phyloP scores from a whole-genome alignment of 23 red algal species.

The Chondrus crispus region DNA sequence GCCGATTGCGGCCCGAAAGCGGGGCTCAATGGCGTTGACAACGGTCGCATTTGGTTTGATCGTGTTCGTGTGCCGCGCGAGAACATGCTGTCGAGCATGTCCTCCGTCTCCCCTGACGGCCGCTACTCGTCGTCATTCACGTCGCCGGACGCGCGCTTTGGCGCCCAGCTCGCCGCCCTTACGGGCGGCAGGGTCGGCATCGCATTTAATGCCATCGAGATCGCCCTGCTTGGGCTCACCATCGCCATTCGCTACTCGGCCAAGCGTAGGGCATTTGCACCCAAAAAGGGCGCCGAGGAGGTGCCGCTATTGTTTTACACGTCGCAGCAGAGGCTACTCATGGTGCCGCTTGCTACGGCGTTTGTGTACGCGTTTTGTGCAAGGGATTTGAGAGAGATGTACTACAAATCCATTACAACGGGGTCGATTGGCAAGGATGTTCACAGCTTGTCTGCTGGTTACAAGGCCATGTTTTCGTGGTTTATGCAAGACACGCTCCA shows the following conservation, averaged over 20 bases:
- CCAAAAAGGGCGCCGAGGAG: conserved; percentile 42
- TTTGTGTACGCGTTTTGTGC: conserved; percentile 58
- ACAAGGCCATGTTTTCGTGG: conserved; percentile 91
- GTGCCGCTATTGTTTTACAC: conserved; percentile 69
- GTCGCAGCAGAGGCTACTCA: conserved; percentile 67
- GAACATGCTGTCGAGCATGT: conserved; percentile 59
- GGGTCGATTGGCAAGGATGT: conserved; percentile 55
- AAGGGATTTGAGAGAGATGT: conserved; percentile 23
- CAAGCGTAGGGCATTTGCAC: conserved; percentile 73
- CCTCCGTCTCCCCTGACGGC: conserved; percentile 58
- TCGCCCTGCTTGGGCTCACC: conserved; percentile 66
- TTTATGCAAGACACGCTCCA: conserved; percentile 86
- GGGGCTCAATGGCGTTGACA: conserved; percentile 97
- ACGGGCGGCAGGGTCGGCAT: conserved; percentile 94
- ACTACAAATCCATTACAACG: neutral
- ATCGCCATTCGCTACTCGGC: conserved; percentile 86
- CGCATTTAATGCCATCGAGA: conserved; percentile 33
- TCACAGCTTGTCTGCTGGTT: conserved; percentile 73
- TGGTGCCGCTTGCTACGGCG: conserved; percentile 63
- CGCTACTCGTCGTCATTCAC: conserved; percentile 64
- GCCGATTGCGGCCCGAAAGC: conserved; percentile 87
- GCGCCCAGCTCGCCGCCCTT: conserved; percentile 76
- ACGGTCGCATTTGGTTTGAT: conserved; percentile 99
- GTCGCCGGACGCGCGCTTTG: conserved; percentile 82
- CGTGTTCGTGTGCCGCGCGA: conserved; percentile 62